These are phyloP conservation scores for Lepiota subincarnata DNA, from an alignment of 768 basidiomycete species.

Conservation along the genomic window DNA sequence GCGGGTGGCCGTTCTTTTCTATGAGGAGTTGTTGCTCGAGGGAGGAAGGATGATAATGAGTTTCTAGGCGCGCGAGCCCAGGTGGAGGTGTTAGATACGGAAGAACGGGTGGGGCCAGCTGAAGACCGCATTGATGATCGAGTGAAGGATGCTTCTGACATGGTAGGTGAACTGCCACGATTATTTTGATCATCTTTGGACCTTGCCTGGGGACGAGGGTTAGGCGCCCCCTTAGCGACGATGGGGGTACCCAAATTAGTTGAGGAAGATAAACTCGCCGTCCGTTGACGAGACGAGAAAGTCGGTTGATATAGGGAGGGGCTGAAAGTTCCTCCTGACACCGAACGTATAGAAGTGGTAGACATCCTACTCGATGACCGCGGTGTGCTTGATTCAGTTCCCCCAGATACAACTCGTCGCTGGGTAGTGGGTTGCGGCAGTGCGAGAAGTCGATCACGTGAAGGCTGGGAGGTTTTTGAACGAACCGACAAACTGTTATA, in stretches of 20 bases:
- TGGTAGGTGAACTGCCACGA: slow-evolving; percentile 53
- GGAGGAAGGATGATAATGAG: slow-evolving; percentile 45
- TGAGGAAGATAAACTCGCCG: slow-evolving; percentile 53
- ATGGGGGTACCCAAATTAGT: slow-evolving; percentile 29
- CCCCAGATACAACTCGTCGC: slow-evolving; percentile 49
- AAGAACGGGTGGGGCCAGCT: slow-evolving; percentile 34
- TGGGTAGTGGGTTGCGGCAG: slow-evolving; percentile 38
- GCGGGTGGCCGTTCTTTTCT: slow-evolving; percentile 30
- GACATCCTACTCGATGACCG: slow-evolving; percentile 62
- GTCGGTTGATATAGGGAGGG: slow-evolving; percentile 58
- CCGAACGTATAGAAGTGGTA: slow-evolving; percentile 53
- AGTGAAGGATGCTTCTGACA: slow-evolving; percentile 52
- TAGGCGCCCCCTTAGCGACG: slow-evolving; percentile 22
- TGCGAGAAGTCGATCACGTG: slow-evolving; percentile 40
- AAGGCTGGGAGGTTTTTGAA: slow-evolving; percentile 22
- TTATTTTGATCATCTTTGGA: slow-evolving; percentile 17
- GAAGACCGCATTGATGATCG: slow-evolving; percentile 34
- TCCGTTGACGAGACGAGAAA: slow-evolving; percentile 81
- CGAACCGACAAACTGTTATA: slow-evolving; percentile 29
- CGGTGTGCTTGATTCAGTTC: slow-evolving; percentile 30
- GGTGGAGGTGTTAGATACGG: slow-evolving; percentile 48
- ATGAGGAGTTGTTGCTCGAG: slow-evolving; percentile 43
- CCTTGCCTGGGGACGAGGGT: background rate
- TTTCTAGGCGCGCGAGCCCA: slow-evolving; percentile 69
- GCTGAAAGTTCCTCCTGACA: slow-evolving; percentile 56